phyloP scores from a whole-genome alignment of 495 filamentous ascomycete species.

The Penicillium chermesinum region DNA sequence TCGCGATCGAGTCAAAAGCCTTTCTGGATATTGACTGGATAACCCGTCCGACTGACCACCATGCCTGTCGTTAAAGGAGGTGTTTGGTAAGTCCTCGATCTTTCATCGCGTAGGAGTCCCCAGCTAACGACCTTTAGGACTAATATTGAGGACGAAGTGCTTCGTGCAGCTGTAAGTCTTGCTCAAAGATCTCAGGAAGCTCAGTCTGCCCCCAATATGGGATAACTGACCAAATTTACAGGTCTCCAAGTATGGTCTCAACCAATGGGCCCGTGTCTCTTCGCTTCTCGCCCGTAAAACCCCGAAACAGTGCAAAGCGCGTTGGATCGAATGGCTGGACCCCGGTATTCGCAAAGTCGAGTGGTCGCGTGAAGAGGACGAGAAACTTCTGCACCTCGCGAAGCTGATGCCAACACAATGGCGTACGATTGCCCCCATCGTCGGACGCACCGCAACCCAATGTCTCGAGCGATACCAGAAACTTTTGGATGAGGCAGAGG shows the following conservation, averaged over 20 bases:
- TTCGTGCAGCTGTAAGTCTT: conserved; percentile 68
- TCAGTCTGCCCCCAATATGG: no score
- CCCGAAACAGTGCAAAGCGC: conserved; percentile 97
- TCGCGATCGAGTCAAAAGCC: neutral
- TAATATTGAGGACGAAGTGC: conserved; percentile 87
- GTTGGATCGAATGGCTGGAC: conserved; percentile 98
- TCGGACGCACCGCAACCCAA: conserved; percentile 92
- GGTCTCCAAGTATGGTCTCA: conserved; percentile 94
- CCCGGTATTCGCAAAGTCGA: conserved; percentile 96
- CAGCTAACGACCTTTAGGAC: conserved; percentile 43
- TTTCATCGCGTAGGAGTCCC: conserved; percentile 3
- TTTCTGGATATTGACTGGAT: neutral
- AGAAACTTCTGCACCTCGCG: conserved; percentile 90
- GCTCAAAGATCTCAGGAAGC: neutral
- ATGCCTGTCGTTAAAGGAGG: conserved; percentile 99
- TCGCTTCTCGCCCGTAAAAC: conserved; percentile 96
- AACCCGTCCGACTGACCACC: conserved; percentile 14
- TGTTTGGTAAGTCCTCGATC: conserved; percentile 68
- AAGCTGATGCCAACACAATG: conserved; percentile 99
- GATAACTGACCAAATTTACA: conserved; percentile 19
- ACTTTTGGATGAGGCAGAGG: conserved; percentile 91
- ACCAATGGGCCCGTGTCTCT: conserved; percentile 98
- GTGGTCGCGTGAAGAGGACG: conserved; percentile 98
- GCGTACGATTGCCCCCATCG: conserved; percentile 95
- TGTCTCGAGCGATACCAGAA: conserved; percentile 97